These are phyloP conservation scores for Hordeum vulgare DNA, from an alignment of 176 grass and related monocot genomes.

Conservation along the genomic window DNA sequence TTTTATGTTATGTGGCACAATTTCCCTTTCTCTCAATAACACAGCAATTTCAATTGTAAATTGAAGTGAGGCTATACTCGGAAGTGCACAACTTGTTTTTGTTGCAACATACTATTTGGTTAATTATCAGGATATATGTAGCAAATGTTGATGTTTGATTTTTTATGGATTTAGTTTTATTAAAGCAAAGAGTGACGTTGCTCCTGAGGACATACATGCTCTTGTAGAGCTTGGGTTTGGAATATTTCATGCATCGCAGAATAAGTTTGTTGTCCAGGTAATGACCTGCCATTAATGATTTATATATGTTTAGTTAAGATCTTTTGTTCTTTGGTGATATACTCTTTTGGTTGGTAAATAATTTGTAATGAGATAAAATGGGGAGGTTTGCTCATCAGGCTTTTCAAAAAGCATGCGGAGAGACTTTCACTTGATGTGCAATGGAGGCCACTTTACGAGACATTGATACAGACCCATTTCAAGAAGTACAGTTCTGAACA, in stretches of 20 bases:
- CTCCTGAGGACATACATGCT: constrained; percentile 57
- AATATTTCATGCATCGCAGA: constrained; percentile 76
- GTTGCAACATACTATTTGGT: not conserved
- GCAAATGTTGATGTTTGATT: constrained; percentile 11
- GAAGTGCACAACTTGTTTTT: not conserved
- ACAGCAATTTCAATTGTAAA: not conserved
- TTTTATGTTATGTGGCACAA: no score
- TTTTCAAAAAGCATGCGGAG: constrained; percentile 78
- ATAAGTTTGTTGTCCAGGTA: constrained; percentile 95
- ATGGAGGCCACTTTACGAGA: constrained; percentile 91
- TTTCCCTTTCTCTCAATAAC: no score
- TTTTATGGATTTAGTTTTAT: constrained; percentile 59
- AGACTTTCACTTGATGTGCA: constrained; percentile 59
- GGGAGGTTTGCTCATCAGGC: constrained; percentile 73
- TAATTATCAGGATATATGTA: constrained; percentile 4
- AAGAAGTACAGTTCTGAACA: constrained; percentile 51
- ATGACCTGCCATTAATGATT: not conserved
- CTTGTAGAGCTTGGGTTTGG: constrained; percentile 76
- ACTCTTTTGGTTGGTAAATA: constrained; percentile 24
- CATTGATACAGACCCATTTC: constrained; percentile 85
- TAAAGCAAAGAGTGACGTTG: constrained; percentile 91
- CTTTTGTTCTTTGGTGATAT: constrained; percentile 12
- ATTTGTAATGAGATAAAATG: constrained; percentile 74
- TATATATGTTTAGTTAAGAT: constrained; percentile 6
- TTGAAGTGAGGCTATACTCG: not conserved